phyloP scores from a whole-genome alignment of 257 asterid genomes.

The Nicotiana knightiana region DNA sequence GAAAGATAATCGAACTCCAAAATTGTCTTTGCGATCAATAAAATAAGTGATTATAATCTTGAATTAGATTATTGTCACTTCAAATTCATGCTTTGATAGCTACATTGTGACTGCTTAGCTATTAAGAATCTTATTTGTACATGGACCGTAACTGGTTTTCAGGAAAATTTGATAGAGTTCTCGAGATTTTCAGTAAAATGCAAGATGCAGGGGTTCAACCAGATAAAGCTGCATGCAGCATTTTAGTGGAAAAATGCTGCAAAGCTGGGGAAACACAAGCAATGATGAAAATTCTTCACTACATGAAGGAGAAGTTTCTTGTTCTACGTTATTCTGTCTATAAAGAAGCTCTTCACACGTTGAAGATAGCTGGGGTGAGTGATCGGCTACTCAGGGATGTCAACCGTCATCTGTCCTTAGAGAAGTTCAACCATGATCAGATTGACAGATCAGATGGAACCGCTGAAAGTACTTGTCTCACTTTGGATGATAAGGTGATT shows the following conservation, averaged over 20 bases:
- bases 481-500: slow-evolving; percentile 34
- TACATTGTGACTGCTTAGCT: neutral
- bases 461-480: slow-evolving; percentile 11
- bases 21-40: neutral
- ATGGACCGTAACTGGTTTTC: slow-evolving; percentile 11
- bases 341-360: slow-evolving; percentile 47
- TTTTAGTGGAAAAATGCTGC: slow-evolving; percentile 65
- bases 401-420: slow-evolving; percentile 51
- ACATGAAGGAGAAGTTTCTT: slow-evolving; percentile 68
- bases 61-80: neutral
- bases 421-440: slow-evolving; percentile 16
- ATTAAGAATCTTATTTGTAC: neutral
- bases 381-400: slow-evolving; percentile 61
- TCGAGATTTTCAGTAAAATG: slow-evolving; percentile 76
- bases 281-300: slow-evolving; percentile 56
- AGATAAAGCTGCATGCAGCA: slow-evolving; percentile 90
- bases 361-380: slow-evolving; percentile 43
- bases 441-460: slow-evolving; percentile 5
- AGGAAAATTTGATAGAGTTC: slow-evolving; percentile 63
- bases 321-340: slow-evolving; percentile 71
- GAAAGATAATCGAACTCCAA: neutral
- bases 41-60: neutral
- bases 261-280: slow-evolving; percentile 46
- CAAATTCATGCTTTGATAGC: neutral
- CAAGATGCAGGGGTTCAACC: slow-evolving; percentile 81